A percentile compares a stretch with the other conserved stretches of the same genome.
Evolutionary conservation across 495 filamentous ascomycete species (phyloP).

Genomic region (Penicillium odoratum): DNA sequence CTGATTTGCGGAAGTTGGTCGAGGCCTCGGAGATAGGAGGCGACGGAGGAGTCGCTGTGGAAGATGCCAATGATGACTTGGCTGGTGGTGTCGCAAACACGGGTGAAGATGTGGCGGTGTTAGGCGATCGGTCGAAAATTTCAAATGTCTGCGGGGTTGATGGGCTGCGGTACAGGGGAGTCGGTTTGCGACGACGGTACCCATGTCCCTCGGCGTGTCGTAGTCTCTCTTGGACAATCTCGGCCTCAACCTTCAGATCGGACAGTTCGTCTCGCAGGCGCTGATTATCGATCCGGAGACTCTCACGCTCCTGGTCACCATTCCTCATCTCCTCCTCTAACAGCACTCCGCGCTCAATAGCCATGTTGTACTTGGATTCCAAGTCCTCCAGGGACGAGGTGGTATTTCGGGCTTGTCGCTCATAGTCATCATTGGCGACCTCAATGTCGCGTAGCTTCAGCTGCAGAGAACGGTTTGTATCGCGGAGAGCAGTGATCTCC

Average conservation of each 20-base stretch:
- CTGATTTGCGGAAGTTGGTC: slow-evolving; percentile 42
- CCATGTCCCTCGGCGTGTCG: slow-evolving; percentile 61
- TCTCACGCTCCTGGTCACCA: slow-evolving; percentile 88
- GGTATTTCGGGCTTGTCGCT: slow-evolving; percentile 90
- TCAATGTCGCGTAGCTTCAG: slow-evolving; percentile 89
- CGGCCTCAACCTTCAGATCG: slow-evolving; percentile 90
- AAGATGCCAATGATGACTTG: slow-evolving; percentile 70
- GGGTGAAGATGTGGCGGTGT: slow-evolving; percentile 68
- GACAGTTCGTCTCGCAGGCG: slow-evolving; percentile 84
- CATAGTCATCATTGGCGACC: slow-evolving; percentile 97
- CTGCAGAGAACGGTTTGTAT: slow-evolving; percentile 76
- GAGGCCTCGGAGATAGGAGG: slow-evolving; percentile 59
- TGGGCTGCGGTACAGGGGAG: slow-evolving; percentile 45
- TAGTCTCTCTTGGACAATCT: slow-evolving; percentile 91
- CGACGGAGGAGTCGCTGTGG: slow-evolving; percentile 70
- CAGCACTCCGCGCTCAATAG: slow-evolving; percentile 89
- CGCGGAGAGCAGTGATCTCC: slow-evolving; percentile 88
- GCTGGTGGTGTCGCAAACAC: slow-evolving; percentile 70
- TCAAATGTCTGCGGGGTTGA: slow-evolving; percentile 54
- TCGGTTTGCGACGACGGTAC: slow-evolving; percentile 53
- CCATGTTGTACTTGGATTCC: slow-evolving; percentile 93
- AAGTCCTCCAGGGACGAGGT: slow-evolving; percentile 94
- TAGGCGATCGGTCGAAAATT: slow-evolving; percentile 56
- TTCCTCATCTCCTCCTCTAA: slow-evolving; percentile 90
- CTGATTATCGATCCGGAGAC: slow-evolving; percentile 83